These are phyloP conservation scores for Nothophoma quercina DNA, from an alignment of 2,329 filamentous ascomycete species.

Conservation along the genomic window DNA sequence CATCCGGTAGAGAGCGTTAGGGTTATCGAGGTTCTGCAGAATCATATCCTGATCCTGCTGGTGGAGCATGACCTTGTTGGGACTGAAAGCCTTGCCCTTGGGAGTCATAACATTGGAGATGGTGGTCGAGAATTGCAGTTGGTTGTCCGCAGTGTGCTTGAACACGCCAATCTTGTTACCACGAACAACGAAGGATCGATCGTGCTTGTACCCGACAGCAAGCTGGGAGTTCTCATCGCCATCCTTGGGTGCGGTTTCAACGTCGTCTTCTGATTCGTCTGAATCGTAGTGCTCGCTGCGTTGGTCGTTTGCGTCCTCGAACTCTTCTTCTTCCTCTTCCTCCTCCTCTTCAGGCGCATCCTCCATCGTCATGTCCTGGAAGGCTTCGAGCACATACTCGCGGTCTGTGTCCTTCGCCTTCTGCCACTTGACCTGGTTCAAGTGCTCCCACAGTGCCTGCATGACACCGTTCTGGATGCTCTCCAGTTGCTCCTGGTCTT, in stretches of 20 bases:
- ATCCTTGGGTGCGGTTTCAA: slow-evolving; percentile 71
- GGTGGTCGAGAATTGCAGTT: slow-evolving; percentile 94
- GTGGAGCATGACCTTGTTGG: slow-evolving; percentile 96
- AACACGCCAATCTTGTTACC: slow-evolving; percentile 99
- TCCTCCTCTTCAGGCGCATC: slow-evolving; percentile 69
- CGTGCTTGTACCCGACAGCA: slow-evolving; percentile 95
- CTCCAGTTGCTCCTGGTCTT: slow-evolving; percentile 80
- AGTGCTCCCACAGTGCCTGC: slow-evolving; percentile 94
- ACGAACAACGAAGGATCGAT: slow-evolving; percentile 94
- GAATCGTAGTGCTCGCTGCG: slow-evolving; percentile 77
- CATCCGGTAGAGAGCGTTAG: slow-evolving; percentile 95
- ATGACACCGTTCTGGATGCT: slow-evolving; percentile 92
- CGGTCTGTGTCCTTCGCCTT: slow-evolving; percentile 92
- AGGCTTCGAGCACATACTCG: slow-evolving; percentile 94
- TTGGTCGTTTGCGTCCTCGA: slow-evolving; percentile 69
- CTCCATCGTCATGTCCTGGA: slow-evolving; percentile 93
- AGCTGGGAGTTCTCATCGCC: slow-evolving; percentile 91
- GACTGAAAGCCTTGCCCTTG: slow-evolving; percentile 80
- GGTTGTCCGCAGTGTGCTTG: slow-evolving; percentile 92
- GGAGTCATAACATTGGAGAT: slow-evolving; percentile 96
- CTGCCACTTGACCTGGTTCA: slow-evolving; percentile 92
- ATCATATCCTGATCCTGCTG: slow-evolving; percentile 90
- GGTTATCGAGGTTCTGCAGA: slow-evolving; percentile 80
- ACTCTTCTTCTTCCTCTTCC: slow-evolving; percentile 67
- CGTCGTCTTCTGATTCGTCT: slow-evolving; percentile 82